Percentiles rank a stretch among this genome's conserved stretches.
Conservation (phyloP, 2,329 filamentous ascomycete species). For the Colletotrichum agaves region DNA sequence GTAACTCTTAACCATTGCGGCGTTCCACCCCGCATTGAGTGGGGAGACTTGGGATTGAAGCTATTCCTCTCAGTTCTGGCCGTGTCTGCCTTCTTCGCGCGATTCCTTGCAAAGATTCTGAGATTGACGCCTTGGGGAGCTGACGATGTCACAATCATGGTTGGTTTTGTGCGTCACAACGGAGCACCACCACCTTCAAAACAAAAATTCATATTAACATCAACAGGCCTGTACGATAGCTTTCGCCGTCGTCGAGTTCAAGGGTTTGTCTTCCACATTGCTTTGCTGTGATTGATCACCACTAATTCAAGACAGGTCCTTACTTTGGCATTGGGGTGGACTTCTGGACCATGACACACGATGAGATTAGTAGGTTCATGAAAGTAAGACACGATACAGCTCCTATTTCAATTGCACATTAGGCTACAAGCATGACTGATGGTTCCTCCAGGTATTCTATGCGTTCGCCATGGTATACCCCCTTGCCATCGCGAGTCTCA, state of each 20-base stretch:
- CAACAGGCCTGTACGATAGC: neutral
- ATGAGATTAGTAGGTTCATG: conserved; percentile 11
- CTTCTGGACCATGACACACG: conserved; percentile 9
- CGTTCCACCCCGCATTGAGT: neutral
- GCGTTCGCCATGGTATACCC: conserved; percentile 26
- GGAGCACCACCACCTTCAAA: neutral
- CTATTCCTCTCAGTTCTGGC: neutral
- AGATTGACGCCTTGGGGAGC: conserved; percentile 1
- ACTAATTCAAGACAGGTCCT: neutral
- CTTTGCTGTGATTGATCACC: no score
- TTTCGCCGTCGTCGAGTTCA: neutral
- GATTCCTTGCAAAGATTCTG: neutral
- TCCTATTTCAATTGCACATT: fast-evolving
- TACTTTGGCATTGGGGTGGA: conserved; percentile 7
- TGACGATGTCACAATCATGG: neutral
- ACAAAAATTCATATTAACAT: no score
- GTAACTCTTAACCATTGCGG: neutral
- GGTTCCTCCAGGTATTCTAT: conserved; percentile 8
- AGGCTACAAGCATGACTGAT: neutral
- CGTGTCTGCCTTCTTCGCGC: fast-evolving
- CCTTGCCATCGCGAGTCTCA: conserved; percentile 51
- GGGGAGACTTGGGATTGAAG: neutral
- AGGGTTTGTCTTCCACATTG: neutral
- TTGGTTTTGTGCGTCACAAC: neutral
- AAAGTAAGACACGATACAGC: neutral